Evolutionary conservation across 169 alveolate species (phyloP).

Genomic region (Eimeria zaria): DNA sequence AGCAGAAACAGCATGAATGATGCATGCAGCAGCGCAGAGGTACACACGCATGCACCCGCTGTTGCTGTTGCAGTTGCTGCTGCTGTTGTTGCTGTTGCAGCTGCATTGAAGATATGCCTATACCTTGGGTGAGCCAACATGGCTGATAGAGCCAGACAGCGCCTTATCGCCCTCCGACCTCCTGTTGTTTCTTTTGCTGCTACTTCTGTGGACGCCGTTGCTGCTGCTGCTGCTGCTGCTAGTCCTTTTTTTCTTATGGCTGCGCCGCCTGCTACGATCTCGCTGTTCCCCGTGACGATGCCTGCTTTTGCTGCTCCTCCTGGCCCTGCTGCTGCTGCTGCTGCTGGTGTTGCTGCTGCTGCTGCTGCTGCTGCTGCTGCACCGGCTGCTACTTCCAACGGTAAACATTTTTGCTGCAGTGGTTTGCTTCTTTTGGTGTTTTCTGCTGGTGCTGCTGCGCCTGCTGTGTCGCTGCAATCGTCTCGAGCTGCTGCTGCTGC

Average conservation of each 20-base stretch:
- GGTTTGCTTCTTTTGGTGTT: neutral
- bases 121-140: neutral
- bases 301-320: neutral
- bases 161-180: neutral
- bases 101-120: neutral
- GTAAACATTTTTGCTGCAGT: neutral
- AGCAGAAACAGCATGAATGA: neutral
- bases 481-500: neutral
- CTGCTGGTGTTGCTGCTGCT: neutral
- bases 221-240: constrained; percentile 9
- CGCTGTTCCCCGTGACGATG: neutral
- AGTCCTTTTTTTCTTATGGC: neutral
- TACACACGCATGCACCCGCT: neutral
- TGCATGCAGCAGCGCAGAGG: neutral
- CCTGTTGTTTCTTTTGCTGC: neutral
- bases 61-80: neutral
- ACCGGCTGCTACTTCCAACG: neutral
- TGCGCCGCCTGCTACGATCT: neutral
- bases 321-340: neutral
- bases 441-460: neutral
- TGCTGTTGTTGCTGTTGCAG: neutral
- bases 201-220: neutral
- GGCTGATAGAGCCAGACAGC: neutral
- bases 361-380: constrained; percentile 20
- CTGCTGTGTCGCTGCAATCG: constrained; percentile 10